Conservation (phyloP, 495 filamentous ascomycete genomes). For the Hypoxylon trugodes region DNA sequence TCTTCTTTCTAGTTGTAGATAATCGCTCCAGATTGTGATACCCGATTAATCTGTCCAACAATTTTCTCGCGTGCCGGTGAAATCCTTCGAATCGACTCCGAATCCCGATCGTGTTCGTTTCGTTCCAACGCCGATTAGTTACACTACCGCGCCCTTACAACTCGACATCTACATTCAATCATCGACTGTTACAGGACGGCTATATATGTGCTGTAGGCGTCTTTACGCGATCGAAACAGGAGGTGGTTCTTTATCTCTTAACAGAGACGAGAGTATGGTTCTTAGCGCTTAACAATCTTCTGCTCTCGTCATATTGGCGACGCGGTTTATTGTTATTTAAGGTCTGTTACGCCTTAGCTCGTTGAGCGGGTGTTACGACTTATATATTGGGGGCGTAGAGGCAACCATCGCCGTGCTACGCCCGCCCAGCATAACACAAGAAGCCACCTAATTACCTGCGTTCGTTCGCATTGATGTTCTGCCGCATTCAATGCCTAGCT, state of each 20-base stretch:
- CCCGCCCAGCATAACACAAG: background rate
- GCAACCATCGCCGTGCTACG: conserved; percentile 20
- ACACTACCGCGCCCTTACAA: background rate
- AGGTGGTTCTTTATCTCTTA: background rate
- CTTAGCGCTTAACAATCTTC: background rate
- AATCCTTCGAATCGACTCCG: background rate
- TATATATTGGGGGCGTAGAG: conserved; percentile 11
- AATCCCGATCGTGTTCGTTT: conserved; percentile 9
- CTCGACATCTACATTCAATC: background rate
- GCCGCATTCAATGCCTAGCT: conserved; percentile 33
- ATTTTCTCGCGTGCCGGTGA: background rate
- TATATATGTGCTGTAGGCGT: background rate
- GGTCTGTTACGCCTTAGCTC: background rate
- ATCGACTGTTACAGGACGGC: background rate
- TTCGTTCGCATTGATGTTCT: conserved; percentile 18
- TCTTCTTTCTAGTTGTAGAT: too few species aligned
- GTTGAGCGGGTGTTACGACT: conserved; percentile 14
- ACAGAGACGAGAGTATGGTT: conserved; percentile 10
- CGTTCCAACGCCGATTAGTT: background rate
- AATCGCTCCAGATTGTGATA: too few species aligned
- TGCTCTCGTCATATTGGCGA: conserved; percentile 1
- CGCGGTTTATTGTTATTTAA: background rate
- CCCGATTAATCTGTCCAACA: too few species aligned
- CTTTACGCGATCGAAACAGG: background rate
- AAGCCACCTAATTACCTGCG: conserved; percentile 1